These are phyloP conservation scores for Myochromella boudieri DNA, from an alignment of 768 basidiomycete genomes.

Conservation along the genomic window DNA sequence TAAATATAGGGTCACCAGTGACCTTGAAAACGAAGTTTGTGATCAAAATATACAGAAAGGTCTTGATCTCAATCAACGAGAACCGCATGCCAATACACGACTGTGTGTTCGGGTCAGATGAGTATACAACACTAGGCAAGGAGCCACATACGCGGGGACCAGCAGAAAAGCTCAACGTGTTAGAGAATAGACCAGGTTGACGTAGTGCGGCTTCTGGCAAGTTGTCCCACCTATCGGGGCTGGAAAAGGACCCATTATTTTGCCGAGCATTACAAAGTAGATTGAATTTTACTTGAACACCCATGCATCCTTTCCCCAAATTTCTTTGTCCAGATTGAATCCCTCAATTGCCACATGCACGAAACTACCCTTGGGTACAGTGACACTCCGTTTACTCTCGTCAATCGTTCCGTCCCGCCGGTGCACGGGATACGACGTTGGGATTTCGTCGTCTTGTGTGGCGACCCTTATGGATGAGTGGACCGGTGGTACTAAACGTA, in stretches of 20 bases:
- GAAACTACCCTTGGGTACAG: conserved; percentile 65
- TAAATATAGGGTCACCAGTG: conserved; percentile 52
- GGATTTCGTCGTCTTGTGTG: conserved; percentile 74
- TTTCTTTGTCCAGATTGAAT: conserved; percentile 71
- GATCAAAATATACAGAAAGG: conserved; percentile 68
- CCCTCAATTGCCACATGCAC: conserved; percentile 81
- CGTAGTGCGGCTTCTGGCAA: conserved; percentile 66
- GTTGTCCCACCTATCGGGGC: conserved; percentile 81
- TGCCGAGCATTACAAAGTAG: neutral
- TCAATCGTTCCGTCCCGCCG: conserved; percentile 44
- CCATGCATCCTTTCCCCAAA: conserved; percentile 86
- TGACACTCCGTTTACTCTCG: conserved; percentile 40
- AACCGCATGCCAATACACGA: conserved; percentile 84
- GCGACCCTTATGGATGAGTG: conserved; percentile 82
- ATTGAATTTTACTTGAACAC: conserved; percentile 63
- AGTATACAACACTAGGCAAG: neutral
- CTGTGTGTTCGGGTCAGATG: conserved; percentile 34
- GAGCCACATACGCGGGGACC: conserved; percentile 67
- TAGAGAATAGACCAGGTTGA: conserved; percentile 72
- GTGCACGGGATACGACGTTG: conserved; percentile 64
- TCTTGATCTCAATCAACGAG: conserved; percentile 82
- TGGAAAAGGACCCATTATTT: conserved; percentile 23
- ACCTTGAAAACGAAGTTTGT: conserved; percentile 63
- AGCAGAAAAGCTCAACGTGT: conserved; percentile 74
- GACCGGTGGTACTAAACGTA: conserved; percentile 80